Conservation (phyloP, 2,329 filamentous ascomycete genomes). For the Xylogone sp. region DNA sequence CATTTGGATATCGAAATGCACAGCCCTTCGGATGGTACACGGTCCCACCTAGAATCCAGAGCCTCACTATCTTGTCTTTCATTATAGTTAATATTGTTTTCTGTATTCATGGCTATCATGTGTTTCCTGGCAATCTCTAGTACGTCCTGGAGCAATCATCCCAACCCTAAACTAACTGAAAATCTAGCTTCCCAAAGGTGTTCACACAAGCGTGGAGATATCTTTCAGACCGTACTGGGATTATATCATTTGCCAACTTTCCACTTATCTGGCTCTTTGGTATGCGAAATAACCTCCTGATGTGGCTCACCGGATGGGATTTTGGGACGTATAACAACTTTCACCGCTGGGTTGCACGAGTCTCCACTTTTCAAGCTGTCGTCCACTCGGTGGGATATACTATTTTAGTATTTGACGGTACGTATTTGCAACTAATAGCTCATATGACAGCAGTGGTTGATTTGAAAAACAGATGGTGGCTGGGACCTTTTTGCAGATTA, state of each 20-base stretch:
- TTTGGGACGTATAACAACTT: constrained; percentile 65
- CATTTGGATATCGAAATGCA: constrained; percentile 45
- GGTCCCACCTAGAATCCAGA: constrained; percentile 40
- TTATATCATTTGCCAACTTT: constrained; percentile 60
- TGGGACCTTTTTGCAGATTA: constrained; percentile 24
- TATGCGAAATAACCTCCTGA: constrained; percentile 61
- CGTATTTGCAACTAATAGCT: constrained; percentile 25
- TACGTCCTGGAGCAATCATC: constrained; percentile 1
- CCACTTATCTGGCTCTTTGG: constrained; percentile 64
- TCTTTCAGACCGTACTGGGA: constrained; percentile 59
- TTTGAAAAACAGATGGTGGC: constrained; percentile 17
- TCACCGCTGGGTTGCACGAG: constrained; percentile 62
- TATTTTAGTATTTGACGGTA: constrained; percentile 28
- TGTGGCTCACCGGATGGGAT: constrained; percentile 67
- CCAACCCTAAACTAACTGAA: not conserved
- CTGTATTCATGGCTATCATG: constrained; percentile 33
- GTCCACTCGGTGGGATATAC: constrained; percentile 60
- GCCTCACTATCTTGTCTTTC: constrained; percentile 35
- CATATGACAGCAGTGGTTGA: constrained; percentile 24
- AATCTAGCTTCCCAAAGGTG: constrained; percentile 29
- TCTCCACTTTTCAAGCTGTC: constrained; percentile 58
- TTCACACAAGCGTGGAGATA: constrained; percentile 45
- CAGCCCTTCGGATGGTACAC: constrained; percentile 34
- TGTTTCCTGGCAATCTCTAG: constrained; percentile 22
- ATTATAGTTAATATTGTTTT: constrained; percentile 34